These are phyloP conservation scores for Thalassiosira ordinaria DNA, from an alignment of 352 stramenopile species.

Conservation along the genomic window DNA sequence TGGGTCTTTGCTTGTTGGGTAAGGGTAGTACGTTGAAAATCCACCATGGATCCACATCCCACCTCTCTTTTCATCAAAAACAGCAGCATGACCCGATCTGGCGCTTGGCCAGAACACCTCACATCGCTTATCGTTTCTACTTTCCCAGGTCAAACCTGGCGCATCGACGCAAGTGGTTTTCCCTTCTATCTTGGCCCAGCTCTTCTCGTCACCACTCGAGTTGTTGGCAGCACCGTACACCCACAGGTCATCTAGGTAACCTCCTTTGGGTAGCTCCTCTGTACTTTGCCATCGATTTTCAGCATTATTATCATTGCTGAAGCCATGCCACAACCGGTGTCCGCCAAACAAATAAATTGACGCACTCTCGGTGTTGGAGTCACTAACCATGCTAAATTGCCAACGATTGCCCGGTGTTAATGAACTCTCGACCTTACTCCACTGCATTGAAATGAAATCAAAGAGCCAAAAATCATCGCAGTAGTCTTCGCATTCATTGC, in stretches of 20 bases:
- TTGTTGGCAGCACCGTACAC: constrained; percentile 45
- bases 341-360: constrained; percentile 89
- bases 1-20: constrained; percentile 89
- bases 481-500: constrained; percentile 92
- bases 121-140: constrained; percentile 87
- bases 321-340: constrained; percentile 95
- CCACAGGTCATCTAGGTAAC: constrained; percentile 96
- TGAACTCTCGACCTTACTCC: constrained; percentile 66
- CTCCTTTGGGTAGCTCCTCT: constrained; percentile 88
- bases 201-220: constrained; percentile 17
- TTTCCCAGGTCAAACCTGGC: constrained; percentile 82
- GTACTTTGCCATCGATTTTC: constrained; percentile 87
- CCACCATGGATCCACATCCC: constrained; percentile 91
- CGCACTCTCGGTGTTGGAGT: constrained; percentile 37
- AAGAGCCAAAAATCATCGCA: constrained; percentile 96
- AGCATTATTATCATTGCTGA: constrained; percentile 89
- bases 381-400: constrained; percentile 90
- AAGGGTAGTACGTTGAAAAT: constrained; percentile 95
- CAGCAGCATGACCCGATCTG: constrained; percentile 89
- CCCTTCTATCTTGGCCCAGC: constrained; percentile 74
- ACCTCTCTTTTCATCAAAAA: constrained; percentile 83
- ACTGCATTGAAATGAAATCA: constrained; percentile 90
- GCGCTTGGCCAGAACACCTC: constrained; percentile 89
- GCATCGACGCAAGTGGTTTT: constrained; percentile 84
- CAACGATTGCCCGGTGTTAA: constrained; percentile 84